phyloP scores from a whole-genome alignment of 345 rosid species.

The Eucalyptus victrix region DNA sequence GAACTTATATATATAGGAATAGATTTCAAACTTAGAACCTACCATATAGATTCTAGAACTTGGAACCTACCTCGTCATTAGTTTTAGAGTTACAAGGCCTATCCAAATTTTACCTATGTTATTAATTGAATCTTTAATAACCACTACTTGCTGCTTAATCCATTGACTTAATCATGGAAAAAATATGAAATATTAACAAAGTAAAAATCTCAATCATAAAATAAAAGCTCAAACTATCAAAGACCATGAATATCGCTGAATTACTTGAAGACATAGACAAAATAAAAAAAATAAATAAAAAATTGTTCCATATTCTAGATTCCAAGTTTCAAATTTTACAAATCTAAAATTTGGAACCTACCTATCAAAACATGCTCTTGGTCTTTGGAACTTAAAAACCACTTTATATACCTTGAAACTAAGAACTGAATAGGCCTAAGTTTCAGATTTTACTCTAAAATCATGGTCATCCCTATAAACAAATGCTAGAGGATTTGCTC shows the following conservation, averaged over 20 bases:
- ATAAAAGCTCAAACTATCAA: too few relatives aligned
- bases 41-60: rapidly evolving
- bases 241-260: rapidly evolving
- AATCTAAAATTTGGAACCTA: too few relatives aligned
- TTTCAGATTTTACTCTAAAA: too few relatives aligned
- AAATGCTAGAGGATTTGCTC: neutral
- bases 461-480: rapidly evolving
- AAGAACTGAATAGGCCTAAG: rapidly evolving
- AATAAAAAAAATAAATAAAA: too few relatives aligned
- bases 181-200: too few relatives aligned
- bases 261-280: too few relatives aligned
- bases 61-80: rapidly evolving
- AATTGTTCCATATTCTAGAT: too few relatives aligned
- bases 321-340: too few relatives aligned
- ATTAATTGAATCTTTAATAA: too few relatives aligned
- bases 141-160: rapidly evolving
- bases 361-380: rapidly evolving
- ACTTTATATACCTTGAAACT: too few relatives aligned
- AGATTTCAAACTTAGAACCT: rapidly evolving
- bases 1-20: too few relatives aligned
- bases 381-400: rapidly evolving
- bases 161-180: rapidly evolving
- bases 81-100: rapidly evolving
- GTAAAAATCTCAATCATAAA: neutral
- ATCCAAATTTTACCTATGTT: too few relatives aligned